Evolutionary conservation across 2,329 filamentous ascomycete species (phyloP).

Genomic region (Aspergillus arachidicola): DNA sequence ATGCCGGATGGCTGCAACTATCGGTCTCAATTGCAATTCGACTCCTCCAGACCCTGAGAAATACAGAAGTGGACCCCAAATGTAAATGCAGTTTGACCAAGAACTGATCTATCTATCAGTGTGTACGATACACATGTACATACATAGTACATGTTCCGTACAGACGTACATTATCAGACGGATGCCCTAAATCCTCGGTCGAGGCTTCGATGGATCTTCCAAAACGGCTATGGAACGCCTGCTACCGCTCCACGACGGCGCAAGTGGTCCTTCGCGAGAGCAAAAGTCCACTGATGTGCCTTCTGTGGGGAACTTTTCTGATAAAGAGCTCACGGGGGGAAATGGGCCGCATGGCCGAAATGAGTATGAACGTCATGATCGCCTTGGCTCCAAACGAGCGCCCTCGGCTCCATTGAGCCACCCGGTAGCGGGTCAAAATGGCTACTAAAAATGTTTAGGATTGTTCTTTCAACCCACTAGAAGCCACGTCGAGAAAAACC

Average conservation of each 20-base stretch:
- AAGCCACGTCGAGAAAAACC: constrained; percentile 12
- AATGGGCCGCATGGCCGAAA: constrained; percentile 28
- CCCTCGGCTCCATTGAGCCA: constrained; percentile 12
- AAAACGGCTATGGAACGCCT: constrained; percentile 18
- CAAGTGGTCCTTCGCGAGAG: constrained; percentile 14
- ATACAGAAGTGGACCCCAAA: neutral
- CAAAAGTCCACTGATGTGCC: constrained; percentile 20
- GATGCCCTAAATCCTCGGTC: constrained; percentile 14
- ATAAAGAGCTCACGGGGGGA: constrained; percentile 19
- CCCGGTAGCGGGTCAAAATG: constrained; percentile 4
- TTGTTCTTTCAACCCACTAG: constrained; percentile 12
- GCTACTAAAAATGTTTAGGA: constrained; percentile 13
- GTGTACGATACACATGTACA: neutral
- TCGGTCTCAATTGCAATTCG: constrained; percentile 19
- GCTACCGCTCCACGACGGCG: constrained; percentile 9
- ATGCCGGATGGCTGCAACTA: constrained; percentile 15
- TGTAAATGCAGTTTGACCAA: neutral
- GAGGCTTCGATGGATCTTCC: constrained; percentile 24
- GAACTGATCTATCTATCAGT: neutral
- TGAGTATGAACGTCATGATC: constrained; percentile 21
- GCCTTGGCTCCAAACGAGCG: constrained; percentile 23
- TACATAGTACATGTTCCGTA: neutral
- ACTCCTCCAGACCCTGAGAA: constrained; percentile 14
- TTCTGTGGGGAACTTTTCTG: constrained; percentile 22
- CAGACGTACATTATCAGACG: constrained; percentile 15